A percentile compares a stretch with the other conserved stretches of the same genome.
Evolutionary conservation across 1,139 yeast species (phyloP).

Genomic region (Zygosaccharomyces pseudobailii): DNA sequence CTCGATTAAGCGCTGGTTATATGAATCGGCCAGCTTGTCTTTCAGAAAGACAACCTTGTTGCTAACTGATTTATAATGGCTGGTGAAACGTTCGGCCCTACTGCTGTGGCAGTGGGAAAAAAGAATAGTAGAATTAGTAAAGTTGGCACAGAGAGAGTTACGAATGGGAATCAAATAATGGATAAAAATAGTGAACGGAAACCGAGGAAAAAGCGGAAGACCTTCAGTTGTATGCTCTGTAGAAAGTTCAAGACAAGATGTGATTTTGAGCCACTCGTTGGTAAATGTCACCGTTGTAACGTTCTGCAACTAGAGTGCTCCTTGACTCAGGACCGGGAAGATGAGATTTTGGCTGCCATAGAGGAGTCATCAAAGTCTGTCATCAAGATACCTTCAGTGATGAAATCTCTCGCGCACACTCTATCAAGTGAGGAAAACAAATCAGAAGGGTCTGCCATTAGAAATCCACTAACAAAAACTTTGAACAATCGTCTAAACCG

Average conservation of each 20-base stretch:
- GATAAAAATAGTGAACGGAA: constrained; percentile 9
- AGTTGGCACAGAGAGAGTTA: background rate
- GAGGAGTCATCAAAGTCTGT: constrained; percentile 12
- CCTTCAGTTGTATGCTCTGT: constrained; percentile 49
- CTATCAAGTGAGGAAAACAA: background rate
- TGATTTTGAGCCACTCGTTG: constrained; percentile 40
- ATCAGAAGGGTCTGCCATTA: background rate
- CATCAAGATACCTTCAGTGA: background rate
- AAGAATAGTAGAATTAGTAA: background rate
- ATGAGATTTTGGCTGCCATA: constrained; percentile 20
- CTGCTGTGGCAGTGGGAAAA: background rate
- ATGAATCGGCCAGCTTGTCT: background rate
- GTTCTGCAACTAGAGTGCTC: constrained; percentile 45
- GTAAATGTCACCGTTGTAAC: constrained; percentile 47
- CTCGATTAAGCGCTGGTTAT: background rate
- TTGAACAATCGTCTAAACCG: constrained; percentile 15
- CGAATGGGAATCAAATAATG: background rate
- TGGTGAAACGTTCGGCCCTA: background rate
- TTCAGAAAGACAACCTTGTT: background rate
- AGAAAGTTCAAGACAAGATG: constrained; percentile 52
- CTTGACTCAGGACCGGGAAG: constrained; percentile 35
- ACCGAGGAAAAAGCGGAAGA: constrained; percentile 40
- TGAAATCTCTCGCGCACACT: background rate
- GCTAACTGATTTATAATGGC: background rate
- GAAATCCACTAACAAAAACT: constrained; percentile 8